Evolutionary conservation across 2,329 filamentous ascomycete genomes (phyloP), one percentile per base, ranked within the genome.

Genomic region (Lecanosticta acicola): DNA sequence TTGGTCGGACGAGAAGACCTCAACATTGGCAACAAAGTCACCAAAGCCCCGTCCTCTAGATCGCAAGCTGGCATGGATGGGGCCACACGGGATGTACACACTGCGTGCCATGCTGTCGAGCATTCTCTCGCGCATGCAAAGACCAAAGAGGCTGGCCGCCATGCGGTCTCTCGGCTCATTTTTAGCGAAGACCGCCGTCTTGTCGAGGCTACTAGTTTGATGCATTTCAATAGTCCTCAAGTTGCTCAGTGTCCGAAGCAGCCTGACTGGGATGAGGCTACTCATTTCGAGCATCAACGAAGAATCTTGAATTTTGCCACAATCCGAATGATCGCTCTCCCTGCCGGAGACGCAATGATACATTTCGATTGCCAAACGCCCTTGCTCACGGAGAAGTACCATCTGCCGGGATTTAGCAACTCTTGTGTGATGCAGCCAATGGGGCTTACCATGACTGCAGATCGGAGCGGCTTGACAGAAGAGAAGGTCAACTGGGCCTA

Each of bases 401-500:
- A 85, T 11, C 85, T 96, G 36, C 80, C 85, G 39, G 91, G 90
- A 0, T 98, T 98, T 69, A 95, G 90, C 53, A 76, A 95, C 29
- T 88, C 87, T 43, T 96, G 90, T 61, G 75, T 93, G 7, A 90
- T 98, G 73, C 93, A 89, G 62, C 93, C 94, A 2, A 83, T 85
- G 50, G 93, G 94, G 53, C 89, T 89, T 29, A 94, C 87, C 2
- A 85, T 98, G 21, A 90, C 87, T n/a, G 89, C 93, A 4, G 93
- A 98, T 62, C 88, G 91, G 59, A 76, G 78, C 4, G 74, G 84
- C 2, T 94, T 94, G 60, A 91, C 87, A 0, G 93, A 98, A 68
- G 93, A 98, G 59, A 97, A 94, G 66, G 88, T 95, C 33, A 91
- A 88, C 62, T 98, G 93, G 93, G 90, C 91, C 0, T 98, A 96